phyloP scores from a whole-genome alignment of 768 basidiomycete genomes.

The Arthromyces matolae region DNA sequence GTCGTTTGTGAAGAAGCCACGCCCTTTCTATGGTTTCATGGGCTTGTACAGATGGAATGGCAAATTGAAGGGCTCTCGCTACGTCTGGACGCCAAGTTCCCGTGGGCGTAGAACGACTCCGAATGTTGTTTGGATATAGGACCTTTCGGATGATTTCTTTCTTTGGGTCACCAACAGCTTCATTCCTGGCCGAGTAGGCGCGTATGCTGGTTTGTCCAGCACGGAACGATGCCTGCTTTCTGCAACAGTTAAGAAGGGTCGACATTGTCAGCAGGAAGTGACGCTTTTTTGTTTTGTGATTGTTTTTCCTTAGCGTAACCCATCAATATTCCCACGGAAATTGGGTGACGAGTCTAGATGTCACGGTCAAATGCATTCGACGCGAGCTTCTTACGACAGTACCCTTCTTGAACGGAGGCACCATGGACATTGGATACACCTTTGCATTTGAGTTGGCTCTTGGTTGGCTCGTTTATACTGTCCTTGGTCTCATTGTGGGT shows the following conservation, averaged over 20 bases:
- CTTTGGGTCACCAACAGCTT: slow-evolving; percentile 51
- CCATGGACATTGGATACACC: no score
- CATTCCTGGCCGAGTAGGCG: slow-evolving; percentile 41
- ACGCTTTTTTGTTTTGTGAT: neutral
- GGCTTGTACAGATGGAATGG: slow-evolving; percentile 86
- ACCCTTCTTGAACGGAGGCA: no score
- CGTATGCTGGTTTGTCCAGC: slow-evolving; percentile 23
- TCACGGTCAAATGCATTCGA: no score
- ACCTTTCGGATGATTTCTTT: slow-evolving; percentile 72
- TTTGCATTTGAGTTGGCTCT: no score
- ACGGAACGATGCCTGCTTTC: slow-evolving; percentile 30
- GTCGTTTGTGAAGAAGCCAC: slow-evolving; percentile 78
- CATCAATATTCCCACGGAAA: slow-evolving; percentile 4
- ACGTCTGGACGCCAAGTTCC: slow-evolving; percentile 86
- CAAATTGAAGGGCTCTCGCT: slow-evolving; percentile 67
- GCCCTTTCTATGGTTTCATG: slow-evolving; percentile 92
- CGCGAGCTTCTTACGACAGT: no score
- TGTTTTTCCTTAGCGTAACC: no score
- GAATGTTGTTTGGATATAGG: slow-evolving; percentile 77
- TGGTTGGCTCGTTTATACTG: no score
- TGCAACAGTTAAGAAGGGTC: slow-evolving; percentile 33
- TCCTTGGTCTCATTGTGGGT: no score
- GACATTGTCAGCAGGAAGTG: slow-evolving; percentile 6
- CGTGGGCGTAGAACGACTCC: slow-evolving; percentile 67
- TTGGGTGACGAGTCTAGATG: neutral